A percentile compares a stretch with the other conserved stretches of the same genome.
These are phyloP conservation scores for Talaromyces piceae DNA, from an alignment of 2,329 filamentous ascomycete genomes.

Conservation along the genomic window DNA sequence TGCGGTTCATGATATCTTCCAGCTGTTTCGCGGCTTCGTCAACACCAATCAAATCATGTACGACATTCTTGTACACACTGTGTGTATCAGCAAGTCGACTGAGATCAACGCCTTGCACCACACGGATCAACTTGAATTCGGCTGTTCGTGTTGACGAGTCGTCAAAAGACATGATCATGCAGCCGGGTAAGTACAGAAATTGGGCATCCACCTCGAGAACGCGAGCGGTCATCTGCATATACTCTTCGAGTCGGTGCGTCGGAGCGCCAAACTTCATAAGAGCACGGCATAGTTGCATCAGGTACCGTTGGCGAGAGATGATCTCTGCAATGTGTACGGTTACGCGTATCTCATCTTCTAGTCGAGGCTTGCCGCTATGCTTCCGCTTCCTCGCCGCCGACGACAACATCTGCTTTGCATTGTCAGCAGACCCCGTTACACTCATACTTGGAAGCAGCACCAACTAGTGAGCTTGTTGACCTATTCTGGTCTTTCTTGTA, in stretches of 20 bases:
- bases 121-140: constrained; percentile 35
- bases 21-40: constrained; percentile 34
- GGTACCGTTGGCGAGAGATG: constrained; percentile 70
- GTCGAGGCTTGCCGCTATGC: constrained; percentile 17
- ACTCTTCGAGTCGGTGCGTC: constrained; percentile 81
- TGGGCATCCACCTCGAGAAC: constrained; percentile 81
- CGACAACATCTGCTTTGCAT: constrained; percentile 18
- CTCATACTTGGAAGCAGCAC: constrained; percentile 32
- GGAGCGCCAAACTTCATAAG: constrained; percentile 87
- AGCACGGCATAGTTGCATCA: constrained; percentile 75
- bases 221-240: constrained; percentile 78
- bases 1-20: constrained; percentile 47
- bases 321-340: constrained; percentile 59
- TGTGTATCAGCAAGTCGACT: constrained; percentile 36
- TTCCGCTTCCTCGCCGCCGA: constrained; percentile 16
- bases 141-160: constrained; percentile 36
- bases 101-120: constrained; percentile 34
- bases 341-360: constrained; percentile 46
- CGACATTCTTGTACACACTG: constrained; percentile 38
- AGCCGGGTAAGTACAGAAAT: constrained; percentile 80
- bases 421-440: constrained; percentile 23
- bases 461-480: constrained; percentile 32
- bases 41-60: constrained; percentile 37
- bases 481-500: constrained; percentile 32
- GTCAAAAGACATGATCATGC: constrained; percentile 86